Base-by-base conservation (phyloP, 2,329 filamentous ascomycete genomes). In the Stromatinia cepivora region DNA sequence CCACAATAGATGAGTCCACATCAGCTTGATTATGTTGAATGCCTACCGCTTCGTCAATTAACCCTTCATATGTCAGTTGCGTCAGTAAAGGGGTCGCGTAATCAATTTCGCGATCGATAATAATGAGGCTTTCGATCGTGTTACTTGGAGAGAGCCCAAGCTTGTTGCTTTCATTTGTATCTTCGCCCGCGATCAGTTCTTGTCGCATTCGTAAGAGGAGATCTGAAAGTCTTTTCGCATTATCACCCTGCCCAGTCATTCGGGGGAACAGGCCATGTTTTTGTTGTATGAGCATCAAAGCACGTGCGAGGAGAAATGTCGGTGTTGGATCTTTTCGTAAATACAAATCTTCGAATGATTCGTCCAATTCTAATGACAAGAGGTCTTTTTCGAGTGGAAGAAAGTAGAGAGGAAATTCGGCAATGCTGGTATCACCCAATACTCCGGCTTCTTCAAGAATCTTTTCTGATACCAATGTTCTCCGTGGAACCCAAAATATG, bases 51-150 rank as follows among this genome's bases (percentile, higher is more conserved):
- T 99, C 95, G 77, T 99, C 96, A 67, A 99, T 90, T 36, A 99
- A 84, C 4, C 95, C 95, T 81, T 99, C 94, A 77, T 99, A 99
- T 1, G 95, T 99, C 71, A 99, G 83, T 79, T 99, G 95, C 0
- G 94, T 98, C 67, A 99, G 88, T 22, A 99, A 85, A 0, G 92
- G 90, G 0, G 95, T 97, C 22, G 94, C 92, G 76, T 95, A 93
- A 79, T 99, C 95, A 68, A 97, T 91, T 78, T 97, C 94, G 63
- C 95, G 91, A 79, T 99, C 95, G 68, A 99, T 93, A 71, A 99
- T 91, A 76, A 99, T 94, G 70, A 97, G 84, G 77, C 91, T 97
- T 79, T 99, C 95, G 61, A 93, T 92, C 9, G 89, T 90, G 15
- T 91, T 91, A 79, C 95, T 98, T 17, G 95, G 94, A 15, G 92